Conservation (phyloP, 139 green algal genomes). For the Haematococcus lacustris region DNA sequence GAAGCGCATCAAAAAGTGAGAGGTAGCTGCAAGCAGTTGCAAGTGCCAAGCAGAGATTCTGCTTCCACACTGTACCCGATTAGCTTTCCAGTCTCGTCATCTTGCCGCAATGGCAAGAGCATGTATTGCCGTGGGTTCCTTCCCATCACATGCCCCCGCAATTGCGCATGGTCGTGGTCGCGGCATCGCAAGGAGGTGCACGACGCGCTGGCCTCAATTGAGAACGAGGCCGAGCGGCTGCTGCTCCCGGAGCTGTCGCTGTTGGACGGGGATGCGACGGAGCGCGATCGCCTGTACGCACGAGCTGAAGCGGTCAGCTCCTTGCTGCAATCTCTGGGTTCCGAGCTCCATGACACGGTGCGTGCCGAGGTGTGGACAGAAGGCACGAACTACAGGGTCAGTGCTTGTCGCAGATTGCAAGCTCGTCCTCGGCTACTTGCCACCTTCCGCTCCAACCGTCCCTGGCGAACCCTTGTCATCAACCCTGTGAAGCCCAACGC, state of each 20-base stretch:
- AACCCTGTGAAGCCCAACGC: neutral
- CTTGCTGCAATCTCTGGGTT: slow-evolving; percentile 39
- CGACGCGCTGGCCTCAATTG: slow-evolving; percentile 51
- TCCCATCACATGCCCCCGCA: neutral
- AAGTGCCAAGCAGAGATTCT: neutral
- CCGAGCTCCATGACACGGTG: slow-evolving; percentile 41
- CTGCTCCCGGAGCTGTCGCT: slow-evolving; percentile 17
- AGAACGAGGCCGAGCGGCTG: slow-evolving; percentile 63
- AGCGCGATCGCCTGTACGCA: slow-evolving; percentile 50
- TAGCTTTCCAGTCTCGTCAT: neutral
- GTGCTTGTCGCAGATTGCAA: neutral
- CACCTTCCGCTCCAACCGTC: neutral
- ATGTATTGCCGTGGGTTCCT: neutral
- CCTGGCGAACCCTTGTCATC: neutral
- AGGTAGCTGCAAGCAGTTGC: neutral
- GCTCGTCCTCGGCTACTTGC: neutral
- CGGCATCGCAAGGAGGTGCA: slow-evolving; percentile 51
- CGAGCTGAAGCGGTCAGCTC: slow-evolving; percentile 26
- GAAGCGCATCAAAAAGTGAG: slow-evolving; percentile 77
- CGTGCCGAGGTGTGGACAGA: neutral
- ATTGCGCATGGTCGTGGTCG: neutral
- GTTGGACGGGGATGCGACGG: slow-evolving; percentile 35
- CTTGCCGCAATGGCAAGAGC: neutral
- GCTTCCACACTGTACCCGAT: neutral
- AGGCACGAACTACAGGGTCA: neutral